Base-by-base conservation (phyloP, 192 early-diverging fungal genomes). In the Pilobolus umbonatus region DNA sequence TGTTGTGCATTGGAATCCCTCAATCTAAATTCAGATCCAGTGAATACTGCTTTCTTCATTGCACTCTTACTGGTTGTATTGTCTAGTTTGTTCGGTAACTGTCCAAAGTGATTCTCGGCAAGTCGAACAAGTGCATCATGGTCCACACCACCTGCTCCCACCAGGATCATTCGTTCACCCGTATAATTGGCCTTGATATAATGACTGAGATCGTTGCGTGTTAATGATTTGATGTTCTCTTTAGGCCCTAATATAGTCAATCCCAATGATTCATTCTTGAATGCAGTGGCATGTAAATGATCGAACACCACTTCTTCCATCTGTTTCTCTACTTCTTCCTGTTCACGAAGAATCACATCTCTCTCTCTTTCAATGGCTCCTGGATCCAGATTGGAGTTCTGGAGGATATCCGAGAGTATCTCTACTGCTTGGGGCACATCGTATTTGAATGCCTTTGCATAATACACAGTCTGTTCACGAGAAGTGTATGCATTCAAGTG, bases 271-370 rank as follows among this genome's bases (percentile, higher is more conserved):
- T 84, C 84, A 49, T 88, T 79, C 79, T 92, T 92, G 84, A 92
- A 98, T 17, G 96, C 94, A 48, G 87, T 88, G 30, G 90, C 92
- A 71, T 98, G 96, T 77, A 98, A 76, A 60, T 98, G 94, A 68
- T 98, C 96, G 78, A 98, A 98, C 35, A 98, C 96, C 39, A 98
- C 94, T 75, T 98, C 95, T 69, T 98, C 95, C 79, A 93, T 89
- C 44, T 91, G 80, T 78, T 98, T 98, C 61, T 87, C 83, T 32
- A 89, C 88, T 68, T 91, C 88, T 69, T 97, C 90, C 61, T 93
- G 85, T 79, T 98, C 96, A 62, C 95, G 81, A 69, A 94, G 73
- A 63, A 98, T 98, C 44, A 98, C 95, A 69, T 96, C 94, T 62
- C 96, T 93, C 76, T 96, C 94, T 56, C 95, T 90, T 70, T 96